Conservation (phyloP, 2,329 filamentous ascomycete species). For the Gnomoniopsis smithogilvyi region DNA sequence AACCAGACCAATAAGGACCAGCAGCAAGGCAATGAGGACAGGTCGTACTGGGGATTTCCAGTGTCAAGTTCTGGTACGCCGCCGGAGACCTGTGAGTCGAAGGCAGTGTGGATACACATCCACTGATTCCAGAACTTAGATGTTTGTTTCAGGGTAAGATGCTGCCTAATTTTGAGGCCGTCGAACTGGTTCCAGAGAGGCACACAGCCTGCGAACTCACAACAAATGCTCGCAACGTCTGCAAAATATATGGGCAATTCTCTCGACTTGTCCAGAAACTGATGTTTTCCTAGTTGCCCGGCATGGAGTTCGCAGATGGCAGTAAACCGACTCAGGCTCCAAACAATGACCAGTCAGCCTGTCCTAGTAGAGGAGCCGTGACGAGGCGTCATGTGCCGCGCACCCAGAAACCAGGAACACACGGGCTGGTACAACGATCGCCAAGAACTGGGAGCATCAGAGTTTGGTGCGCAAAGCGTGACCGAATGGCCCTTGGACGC, state of each 20-base stretch:
- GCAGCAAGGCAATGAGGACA: neutral
- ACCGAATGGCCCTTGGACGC: neutral
- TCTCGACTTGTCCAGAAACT: neutral
- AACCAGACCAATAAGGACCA: neutral
- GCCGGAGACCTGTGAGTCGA: neutral
- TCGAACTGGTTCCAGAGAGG: neutral
- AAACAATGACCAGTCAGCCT: neutral
- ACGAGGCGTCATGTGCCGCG: neutral
- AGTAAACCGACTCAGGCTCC: neutral
- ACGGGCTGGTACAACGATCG: neutral
- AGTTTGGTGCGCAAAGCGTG: neutral
- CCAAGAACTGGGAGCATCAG: constrained; percentile 2
- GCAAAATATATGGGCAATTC: no score
- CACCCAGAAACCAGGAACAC: neutral
- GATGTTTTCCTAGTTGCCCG: neutral
- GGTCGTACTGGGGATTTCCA: neutral
- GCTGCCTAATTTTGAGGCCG: neutral
- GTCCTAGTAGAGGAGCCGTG: neutral
- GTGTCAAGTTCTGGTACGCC: neutral
- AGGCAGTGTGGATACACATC: neutral
- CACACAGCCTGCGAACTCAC: neutral
- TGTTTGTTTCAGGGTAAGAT: neutral
- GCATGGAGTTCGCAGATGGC: neutral
- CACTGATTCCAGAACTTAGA: neutral
- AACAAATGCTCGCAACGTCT: neutral